Percentiles rank a stretch among this genome's conserved stretches.
phyloP scores from a whole-genome alignment of 805 yeast species.

The Candida coleopterorum region DNA sequence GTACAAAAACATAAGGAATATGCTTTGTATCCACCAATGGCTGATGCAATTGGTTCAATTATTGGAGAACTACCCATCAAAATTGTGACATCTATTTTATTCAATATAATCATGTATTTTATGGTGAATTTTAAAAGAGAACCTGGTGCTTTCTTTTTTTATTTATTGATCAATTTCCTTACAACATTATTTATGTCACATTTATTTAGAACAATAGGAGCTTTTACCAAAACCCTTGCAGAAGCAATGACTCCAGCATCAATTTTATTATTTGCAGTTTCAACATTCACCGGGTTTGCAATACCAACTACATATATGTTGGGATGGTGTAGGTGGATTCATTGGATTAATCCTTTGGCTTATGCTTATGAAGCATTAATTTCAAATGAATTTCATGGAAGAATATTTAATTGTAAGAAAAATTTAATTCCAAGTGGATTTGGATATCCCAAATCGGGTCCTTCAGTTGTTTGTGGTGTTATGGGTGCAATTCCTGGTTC shows the following conservation, averaged over 20 bases:
- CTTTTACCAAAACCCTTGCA: constrained; percentile 41
- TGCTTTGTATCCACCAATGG: constrained; percentile 56
- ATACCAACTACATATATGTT: constrained; percentile 52
- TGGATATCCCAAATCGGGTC: constrained; percentile 18
- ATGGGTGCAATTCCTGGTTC: constrained; percentile 22
- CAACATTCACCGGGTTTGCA: constrained; percentile 54
- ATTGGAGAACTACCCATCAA: constrained; percentile 57
- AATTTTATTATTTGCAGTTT: constrained; percentile 42
- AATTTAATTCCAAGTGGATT: constrained; percentile 44
- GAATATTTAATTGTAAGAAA: constrained; percentile 44
- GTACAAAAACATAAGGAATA: constrained; percentile 56
- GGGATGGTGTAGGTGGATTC: constrained; percentile 66
- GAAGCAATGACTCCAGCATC: constrained; percentile 60
- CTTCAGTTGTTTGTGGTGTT: constrained; percentile 17
- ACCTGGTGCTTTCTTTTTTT: constrained; percentile 54
- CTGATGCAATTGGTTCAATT: constrained; percentile 61
- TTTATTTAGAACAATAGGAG: constrained; percentile 50
- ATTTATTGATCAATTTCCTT: constrained; percentile 36
- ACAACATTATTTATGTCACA: constrained; percentile 53
- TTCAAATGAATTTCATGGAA: constrained; percentile 51
- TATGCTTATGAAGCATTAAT: constrained; percentile 56
- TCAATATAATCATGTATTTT: constrained; percentile 49
- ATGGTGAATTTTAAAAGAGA: constrained; percentile 48
- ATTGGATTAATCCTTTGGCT: constrained; percentile 54
- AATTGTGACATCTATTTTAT: constrained; percentile 36